Conservation (phyloP, 2,329 filamentous ascomycete genomes). For the Aspergillus sp. region DNA sequence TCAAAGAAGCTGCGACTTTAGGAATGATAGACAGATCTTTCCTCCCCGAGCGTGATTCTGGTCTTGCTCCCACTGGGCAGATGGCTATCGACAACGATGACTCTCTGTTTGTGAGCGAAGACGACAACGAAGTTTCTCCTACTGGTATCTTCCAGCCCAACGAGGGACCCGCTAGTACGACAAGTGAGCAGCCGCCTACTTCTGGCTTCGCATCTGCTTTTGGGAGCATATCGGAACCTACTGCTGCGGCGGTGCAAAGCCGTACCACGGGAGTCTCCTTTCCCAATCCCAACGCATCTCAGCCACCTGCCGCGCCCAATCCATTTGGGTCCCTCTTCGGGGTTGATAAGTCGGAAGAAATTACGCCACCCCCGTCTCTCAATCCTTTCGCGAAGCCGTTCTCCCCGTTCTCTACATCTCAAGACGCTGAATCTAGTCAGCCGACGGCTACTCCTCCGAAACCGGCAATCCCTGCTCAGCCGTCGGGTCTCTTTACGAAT, state of each 20-base stretch:
- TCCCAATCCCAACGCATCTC: constrained; percentile 3
- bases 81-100: constrained; percentile 31
- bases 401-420: constrained; percentile 3
- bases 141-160: constrained; percentile 19
- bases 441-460: neutral
- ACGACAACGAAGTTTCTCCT: constrained; percentile 31
- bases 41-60: constrained; percentile 28
- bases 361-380: neutral
- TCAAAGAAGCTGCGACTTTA: constrained; percentile 50
- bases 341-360: neutral
- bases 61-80: constrained; percentile 25
- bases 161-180: constrained; percentile 10
- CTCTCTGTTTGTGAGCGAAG: constrained; percentile 39
- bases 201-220: constrained; percentile 17
- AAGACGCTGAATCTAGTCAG: neutral
- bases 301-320: constrained; percentile 13
- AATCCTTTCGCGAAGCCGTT: constrained; percentile 15
- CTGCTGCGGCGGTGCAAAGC: neutral
- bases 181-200: constrained; percentile 10
- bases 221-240: constrained; percentile 24
- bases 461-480: neutral
- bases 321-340: constrained; percentile 8
- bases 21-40: constrained; percentile 51
- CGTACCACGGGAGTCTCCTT: neutral
- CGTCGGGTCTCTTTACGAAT: neutral